Evolutionary conservation across 768 basidiomycete species (phyloP).

Genomic region (Rhodotorula kratochvilovae): DNA sequence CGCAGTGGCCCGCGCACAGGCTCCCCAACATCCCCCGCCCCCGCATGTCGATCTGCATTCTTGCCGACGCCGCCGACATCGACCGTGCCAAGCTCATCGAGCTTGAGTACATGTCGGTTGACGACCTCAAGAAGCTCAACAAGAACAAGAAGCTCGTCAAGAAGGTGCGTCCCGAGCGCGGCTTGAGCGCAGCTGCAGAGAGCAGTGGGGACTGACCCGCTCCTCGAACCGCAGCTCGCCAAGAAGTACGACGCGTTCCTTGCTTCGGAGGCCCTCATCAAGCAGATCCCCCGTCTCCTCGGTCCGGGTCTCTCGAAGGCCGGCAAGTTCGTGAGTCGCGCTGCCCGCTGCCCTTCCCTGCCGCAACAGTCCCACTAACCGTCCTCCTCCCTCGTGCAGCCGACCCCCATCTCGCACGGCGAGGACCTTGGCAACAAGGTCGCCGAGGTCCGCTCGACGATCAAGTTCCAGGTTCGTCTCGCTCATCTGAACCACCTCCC

Average conservation of each 20-base stretch:
- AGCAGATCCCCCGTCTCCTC: conserved; percentile 98
- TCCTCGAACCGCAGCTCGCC: conserved; percentile 60
- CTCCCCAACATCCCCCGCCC: conserved; percentile 95
- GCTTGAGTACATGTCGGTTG: conserved; percentile 96
- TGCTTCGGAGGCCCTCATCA: conserved; percentile 93
- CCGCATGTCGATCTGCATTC: conserved; percentile 99
- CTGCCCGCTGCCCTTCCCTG: no score
- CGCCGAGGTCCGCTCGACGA: conserved; percentile 92
- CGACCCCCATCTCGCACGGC: conserved; percentile 80
- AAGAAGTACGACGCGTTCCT: conserved; percentile 99
- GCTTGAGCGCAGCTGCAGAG: no score
- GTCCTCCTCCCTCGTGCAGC: conserved; percentile 53
- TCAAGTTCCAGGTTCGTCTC: conserved; percentile 99
- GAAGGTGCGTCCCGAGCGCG: conserved; percentile 16
- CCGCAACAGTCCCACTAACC: background rate
- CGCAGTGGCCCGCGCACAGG: no score
- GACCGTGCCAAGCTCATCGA: conserved; percentile 97
- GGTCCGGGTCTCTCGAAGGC: conserved; percentile 99
- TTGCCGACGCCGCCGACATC: conserved; percentile 97
- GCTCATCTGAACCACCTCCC: no score
- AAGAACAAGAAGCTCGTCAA: conserved; percentile 99
- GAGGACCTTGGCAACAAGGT: conserved; percentile 89
- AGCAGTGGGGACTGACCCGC: background rate
- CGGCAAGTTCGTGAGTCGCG: conserved; percentile 48
- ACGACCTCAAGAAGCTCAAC: conserved; percentile 92